Conservation (phyloP, 2,329 filamentous ascomycete species). For the Thielaviopsis euricoi region DNA sequence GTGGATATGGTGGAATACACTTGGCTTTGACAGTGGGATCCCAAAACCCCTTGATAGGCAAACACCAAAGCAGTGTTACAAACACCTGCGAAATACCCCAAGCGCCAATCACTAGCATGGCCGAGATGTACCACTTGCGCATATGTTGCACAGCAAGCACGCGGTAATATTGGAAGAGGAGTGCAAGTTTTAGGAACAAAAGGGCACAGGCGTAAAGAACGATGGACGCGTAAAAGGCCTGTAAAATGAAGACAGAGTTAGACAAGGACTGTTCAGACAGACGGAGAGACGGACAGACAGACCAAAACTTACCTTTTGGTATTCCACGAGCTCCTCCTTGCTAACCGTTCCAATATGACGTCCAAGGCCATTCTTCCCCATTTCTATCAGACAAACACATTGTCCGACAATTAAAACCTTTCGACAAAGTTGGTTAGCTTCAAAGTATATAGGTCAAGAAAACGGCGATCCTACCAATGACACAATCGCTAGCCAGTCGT, state of each 20-base stretch:
- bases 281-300: too few relatives aligned
- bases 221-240: slow-evolving; percentile 19
- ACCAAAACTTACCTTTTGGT: slow-evolving; percentile 12
- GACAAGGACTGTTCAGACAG: not conserved
- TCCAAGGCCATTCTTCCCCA: slow-evolving; percentile 13
- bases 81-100: slow-evolving; percentile 18
- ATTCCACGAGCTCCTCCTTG: slow-evolving; percentile 2
- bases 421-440: not conserved
- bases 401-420: slow-evolving; percentile 3
- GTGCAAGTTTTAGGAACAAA: slow-evolving; percentile 20
- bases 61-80: slow-evolving; percentile 16
- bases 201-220: slow-evolving; percentile 20
- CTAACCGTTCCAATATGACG: slow-evolving; percentile 9
- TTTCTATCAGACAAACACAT: slow-evolving; percentile 2
- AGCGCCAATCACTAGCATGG: slow-evolving; percentile 16
- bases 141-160: slow-evolving; percentile 18
- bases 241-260: not conserved
- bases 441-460: not conserved
- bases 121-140: slow-evolving; percentile 15
- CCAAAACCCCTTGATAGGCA: slow-evolving; percentile 18
- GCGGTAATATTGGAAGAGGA: slow-evolving; percentile 23
- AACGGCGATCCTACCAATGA: slow-evolving; percentile 13
- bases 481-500: slow-evolving; percentile 16
- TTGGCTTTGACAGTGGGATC: slow-evolving; percentile 13
- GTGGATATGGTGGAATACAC: slow-evolving; percentile 14